Conservation (phyloP, 768 basidiomycete genomes). For the Russula olivacea region DNA sequence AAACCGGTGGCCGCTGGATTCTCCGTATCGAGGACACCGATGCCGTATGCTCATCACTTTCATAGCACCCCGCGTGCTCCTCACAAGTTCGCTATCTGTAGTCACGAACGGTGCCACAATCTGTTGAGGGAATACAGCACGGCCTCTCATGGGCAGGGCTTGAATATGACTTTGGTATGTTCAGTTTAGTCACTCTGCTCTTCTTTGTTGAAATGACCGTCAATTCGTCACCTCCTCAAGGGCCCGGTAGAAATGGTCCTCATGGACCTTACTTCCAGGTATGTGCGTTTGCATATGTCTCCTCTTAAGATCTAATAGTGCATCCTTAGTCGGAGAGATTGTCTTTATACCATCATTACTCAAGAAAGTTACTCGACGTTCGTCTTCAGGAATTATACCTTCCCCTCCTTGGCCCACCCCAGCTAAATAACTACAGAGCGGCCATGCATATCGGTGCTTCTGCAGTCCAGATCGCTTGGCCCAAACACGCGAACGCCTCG, state of each 20-base stretch:
- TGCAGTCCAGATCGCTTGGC: constrained; percentile 70
- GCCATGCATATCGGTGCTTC: constrained; percentile 93
- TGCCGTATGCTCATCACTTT: constrained; percentile 47
- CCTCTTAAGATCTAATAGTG: constrained; percentile 4
- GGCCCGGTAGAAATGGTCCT: constrained; percentile 69
- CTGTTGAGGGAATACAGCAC: constrained; percentile 71
- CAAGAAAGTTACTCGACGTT: constrained; percentile 72
- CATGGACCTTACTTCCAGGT: constrained; percentile 89
- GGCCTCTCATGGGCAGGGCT: constrained; percentile 89
- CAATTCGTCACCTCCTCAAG: constrained; percentile 35
- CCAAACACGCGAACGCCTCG: constrained; percentile 61
- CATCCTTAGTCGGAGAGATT: constrained; percentile 74
- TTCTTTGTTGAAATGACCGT: background rate
- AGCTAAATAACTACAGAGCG: constrained; percentile 46
- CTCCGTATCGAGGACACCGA: constrained; percentile 96
- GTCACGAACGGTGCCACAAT: constrained; percentile 76
- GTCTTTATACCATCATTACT: constrained; percentile 74
- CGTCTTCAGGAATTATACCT: constrained; percentile 18
- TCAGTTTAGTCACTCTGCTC: background rate
- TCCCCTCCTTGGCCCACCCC: background rate
- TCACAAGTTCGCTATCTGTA: constrained; percentile 30
- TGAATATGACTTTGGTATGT: constrained; percentile 82
- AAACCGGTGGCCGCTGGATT: constrained; percentile 83
- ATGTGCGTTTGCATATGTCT: constrained; percentile 16
- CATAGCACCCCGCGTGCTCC: background rate